Percentiles rank a stretch among this genome's conserved stretches.
These are phyloP conservation scores for Bipolaris sorokiniana DNA, from an alignment of 2,329 filamentous ascomycete species.

Conservation along the genomic window DNA sequence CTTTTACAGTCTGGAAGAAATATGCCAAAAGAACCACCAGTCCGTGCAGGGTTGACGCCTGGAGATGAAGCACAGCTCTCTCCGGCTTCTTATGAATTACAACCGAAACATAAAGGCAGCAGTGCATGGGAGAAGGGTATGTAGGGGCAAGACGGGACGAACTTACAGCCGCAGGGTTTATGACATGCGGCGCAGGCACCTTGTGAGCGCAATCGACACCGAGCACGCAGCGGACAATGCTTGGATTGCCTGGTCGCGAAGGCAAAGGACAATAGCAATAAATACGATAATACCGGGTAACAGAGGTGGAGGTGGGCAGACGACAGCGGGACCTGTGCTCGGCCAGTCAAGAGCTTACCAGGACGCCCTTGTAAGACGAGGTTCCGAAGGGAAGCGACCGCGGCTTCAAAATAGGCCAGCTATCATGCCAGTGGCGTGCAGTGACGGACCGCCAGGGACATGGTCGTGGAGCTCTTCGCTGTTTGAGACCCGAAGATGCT, in stretches of 20 bases:
- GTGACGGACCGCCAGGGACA: constrained; percentile 43
- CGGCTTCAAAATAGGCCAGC: constrained; percentile 31
- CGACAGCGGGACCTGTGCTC: constrained; percentile 36
- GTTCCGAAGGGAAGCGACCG: constrained; percentile 29
- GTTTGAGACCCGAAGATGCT: constrained; percentile 45
- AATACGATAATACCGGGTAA: constrained; percentile 39
- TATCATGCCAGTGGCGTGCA: constrained; percentile 30
- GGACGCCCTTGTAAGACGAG: constrained; percentile 26
- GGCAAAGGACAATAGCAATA: constrained; percentile 42
- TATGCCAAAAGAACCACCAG: constrained; percentile 43
- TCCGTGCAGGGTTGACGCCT: constrained; percentile 50
- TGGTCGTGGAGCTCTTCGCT: constrained; percentile 45
- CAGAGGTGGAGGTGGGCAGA: constrained; percentile 31
- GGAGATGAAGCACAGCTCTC: constrained; percentile 43
- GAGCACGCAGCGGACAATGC: constrained; percentile 31
- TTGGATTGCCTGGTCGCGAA: constrained; percentile 29
- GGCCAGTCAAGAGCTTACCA: constrained; percentile 34
- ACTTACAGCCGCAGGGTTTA: constrained; percentile 40
- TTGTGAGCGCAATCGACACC: constrained; percentile 33
- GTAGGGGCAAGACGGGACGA: constrained; percentile 33
- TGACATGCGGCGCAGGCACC: constrained; percentile 40
- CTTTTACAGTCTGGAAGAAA: constrained; percentile 44
- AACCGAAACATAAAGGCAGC: constrained; percentile 39
- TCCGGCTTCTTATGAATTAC: constrained; percentile 43
- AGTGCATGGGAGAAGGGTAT: constrained; percentile 33